These are phyloP conservation scores for Paraphaeosphaeria sporulosa DNA, from an alignment of 2,329 filamentous ascomycete species.

Conservation along the genomic window DNA sequence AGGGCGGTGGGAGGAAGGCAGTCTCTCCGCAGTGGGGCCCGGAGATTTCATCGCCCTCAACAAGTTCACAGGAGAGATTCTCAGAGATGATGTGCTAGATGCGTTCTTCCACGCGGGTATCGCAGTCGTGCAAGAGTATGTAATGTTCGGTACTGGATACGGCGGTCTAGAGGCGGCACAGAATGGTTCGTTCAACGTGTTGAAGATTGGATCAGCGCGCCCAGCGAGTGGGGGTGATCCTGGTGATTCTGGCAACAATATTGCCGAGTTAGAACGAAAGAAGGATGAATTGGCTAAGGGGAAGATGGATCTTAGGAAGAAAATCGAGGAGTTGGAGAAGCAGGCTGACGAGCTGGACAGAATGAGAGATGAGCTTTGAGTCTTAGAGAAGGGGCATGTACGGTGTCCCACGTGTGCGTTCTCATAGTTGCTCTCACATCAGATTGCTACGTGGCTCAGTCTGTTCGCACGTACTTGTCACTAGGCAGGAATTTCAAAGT, in stretches of 20 bases:
- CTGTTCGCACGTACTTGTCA: no score
- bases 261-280: neutral
- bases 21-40: neutral
- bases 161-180: neutral
- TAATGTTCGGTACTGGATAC: conserved; percentile 17
- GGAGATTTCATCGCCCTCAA: conserved; percentile 9
- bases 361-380: conserved; percentile 1
- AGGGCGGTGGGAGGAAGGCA: neutral
- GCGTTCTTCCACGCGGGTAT: conserved; percentile 15
- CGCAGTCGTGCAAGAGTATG: conserved; percentile 13
- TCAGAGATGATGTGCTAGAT: conserved; percentile 9
- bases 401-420: neutral
- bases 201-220: neutral
- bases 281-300: neutral
- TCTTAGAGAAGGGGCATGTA: no score
- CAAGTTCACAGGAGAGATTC: conserved; percentile 15
- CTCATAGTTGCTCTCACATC: no score
- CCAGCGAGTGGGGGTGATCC: neutral
- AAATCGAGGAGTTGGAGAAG: conserved; percentile 15
- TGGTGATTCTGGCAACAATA: neutral
- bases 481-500: no score
- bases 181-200: conserved; percentile 16
- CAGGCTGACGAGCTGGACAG: conserved; percentile 6
- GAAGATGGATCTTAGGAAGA: conserved; percentile 2
- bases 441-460: neutral